Percentiles rank a stretch among this genome's conserved stretches.
phyloP scores from a whole-genome alignment of 495 filamentous ascomycete genomes.

The Staphylotrichum longicolle region DNA sequence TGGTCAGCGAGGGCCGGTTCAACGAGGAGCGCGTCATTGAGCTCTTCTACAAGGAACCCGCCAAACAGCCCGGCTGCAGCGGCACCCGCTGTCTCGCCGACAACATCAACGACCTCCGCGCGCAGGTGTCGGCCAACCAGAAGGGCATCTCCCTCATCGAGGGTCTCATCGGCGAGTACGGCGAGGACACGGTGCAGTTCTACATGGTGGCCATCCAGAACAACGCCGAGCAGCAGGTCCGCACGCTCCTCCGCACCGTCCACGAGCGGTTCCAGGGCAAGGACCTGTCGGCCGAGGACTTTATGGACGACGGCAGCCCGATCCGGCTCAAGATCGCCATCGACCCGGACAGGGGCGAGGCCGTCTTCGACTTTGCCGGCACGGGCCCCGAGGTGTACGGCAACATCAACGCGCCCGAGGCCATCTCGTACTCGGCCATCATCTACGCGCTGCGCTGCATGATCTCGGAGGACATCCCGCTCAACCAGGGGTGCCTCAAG shows the following conservation, averaged over 20 bases:
- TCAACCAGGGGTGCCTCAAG: conserved; percentile 93
- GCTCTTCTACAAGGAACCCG: conserved; percentile 78
- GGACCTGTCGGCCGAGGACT: conserved; percentile 73
- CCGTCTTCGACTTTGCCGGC: conserved; percentile 85
- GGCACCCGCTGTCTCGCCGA: conserved; percentile 89
- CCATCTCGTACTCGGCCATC: conserved; percentile 91
- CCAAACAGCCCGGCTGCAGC: conserved; percentile 79
- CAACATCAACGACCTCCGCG: conserved; percentile 94
- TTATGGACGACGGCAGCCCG: conserved; percentile 91
- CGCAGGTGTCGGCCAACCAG: conserved; percentile 93
- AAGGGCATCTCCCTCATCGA: conserved; percentile 92
- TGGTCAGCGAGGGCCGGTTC: conserved; percentile 86
- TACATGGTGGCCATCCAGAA: conserved; percentile 95
- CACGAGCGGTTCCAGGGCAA: conserved; percentile 72
- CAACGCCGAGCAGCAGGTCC: conserved; percentile 84
- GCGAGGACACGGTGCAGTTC: conserved; percentile 85
- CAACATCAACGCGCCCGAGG: conserved; percentile 93
- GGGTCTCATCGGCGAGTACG: conserved; percentile 81
- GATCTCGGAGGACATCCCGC: conserved; percentile 88
- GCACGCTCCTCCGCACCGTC: conserved; percentile 78
- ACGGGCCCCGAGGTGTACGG: conserved; percentile 93
- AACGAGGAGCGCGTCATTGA: conserved; percentile 84
- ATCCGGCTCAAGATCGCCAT: conserved; percentile 84
- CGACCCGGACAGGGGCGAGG: conserved; percentile 76
- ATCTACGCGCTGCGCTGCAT: conserved; percentile 95